These are phyloP conservation scores for Gracilaria domingensis DNA, from an alignment of 23 red algal genomes.

Conservation along the genomic window DNA sequence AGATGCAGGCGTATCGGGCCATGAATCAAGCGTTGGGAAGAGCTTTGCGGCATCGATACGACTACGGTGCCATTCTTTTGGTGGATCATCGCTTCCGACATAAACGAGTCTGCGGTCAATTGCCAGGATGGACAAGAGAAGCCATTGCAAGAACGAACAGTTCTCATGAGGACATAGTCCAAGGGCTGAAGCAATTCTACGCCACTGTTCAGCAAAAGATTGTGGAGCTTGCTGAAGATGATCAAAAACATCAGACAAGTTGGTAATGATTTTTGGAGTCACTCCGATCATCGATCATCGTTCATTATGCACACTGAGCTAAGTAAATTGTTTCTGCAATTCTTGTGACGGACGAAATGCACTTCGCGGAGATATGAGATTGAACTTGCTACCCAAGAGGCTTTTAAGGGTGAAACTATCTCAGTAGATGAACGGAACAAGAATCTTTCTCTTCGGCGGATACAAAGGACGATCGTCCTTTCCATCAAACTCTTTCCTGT, in stretches of 20 bases:
- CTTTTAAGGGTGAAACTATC: not conserved
- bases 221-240: constrained; percentile 33
- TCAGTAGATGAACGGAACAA: constrained; percentile 87
- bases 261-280: not conserved
- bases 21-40: constrained; percentile 93
- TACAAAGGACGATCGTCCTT: constrained; percentile 73
- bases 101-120: constrained; percentile 29
- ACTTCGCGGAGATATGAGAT: not conserved
- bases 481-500: constrained; percentile 88
- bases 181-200: constrained; percentile 48
- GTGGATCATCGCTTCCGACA: constrained; percentile 72
- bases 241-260: constrained; percentile 8
- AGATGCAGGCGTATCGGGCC: constrained; percentile 87
- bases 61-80: constrained; percentile 89
- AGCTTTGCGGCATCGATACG: constrained; percentile 76
- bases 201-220: constrained; percentile 38
- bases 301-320: not conserved
- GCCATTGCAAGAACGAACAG: constrained; percentile 12
- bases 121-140: constrained; percentile 53
- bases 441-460: constrained; percentile 75
- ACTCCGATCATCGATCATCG: too few relatives aligned
- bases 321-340: not conserved
- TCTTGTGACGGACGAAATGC: not conserved
- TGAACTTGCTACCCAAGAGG: not conserved
- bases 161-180: constrained; percentile 39